Percentiles rank a stretch among this genome's conserved stretches.
Evolutionary conservation across 2,329 filamentous ascomycete genomes (phyloP).

Genomic region (Colletotrichum navitas): DNA sequence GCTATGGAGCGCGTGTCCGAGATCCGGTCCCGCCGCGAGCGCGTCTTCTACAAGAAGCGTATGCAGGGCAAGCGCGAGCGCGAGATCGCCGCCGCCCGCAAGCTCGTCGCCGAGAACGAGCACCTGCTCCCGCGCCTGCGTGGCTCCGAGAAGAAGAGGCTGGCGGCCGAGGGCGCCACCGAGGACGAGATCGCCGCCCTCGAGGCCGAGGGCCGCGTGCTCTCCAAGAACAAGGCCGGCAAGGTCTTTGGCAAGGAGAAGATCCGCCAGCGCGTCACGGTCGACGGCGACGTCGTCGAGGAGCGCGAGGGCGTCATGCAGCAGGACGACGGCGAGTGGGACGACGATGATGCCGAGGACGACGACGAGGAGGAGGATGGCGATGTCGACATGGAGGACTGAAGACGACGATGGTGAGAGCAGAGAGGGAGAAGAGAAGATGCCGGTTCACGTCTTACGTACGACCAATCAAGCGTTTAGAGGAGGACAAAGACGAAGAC

Average conservation of each 20-base stretch:
- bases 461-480: background rate
- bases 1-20: conserved; percentile 93
- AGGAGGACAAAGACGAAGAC: background rate
- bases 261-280: conserved; percentile 54
- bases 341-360: conserved; percentile 42
- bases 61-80: conserved; percentile 91
- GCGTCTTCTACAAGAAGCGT: conserved; percentile 92
- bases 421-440: background rate
- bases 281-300: conserved; percentile 53
- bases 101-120: conserved; percentile 91
- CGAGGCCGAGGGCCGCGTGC: conserved; percentile 52
- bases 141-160: conserved; percentile 70
- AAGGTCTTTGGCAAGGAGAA: conserved; percentile 60
- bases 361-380: conserved; percentile 47
- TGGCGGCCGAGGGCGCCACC: conserved; percentile 63
- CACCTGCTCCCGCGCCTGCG: conserved; percentile 86
- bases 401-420: background rate
- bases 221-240: conserved; percentile 47
- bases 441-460: conserved; percentile 10
- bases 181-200: conserved; percentile 64
- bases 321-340: conserved; percentile 42
- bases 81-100: conserved; percentile 83
- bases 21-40: conserved; percentile 85
- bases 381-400: conserved; percentile 52
- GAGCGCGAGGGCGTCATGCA: conserved; percentile 43